Evolutionary conservation across 73 alveolate genomes (phyloP).

Genomic region (Paramecium tetraurelia): DNA sequence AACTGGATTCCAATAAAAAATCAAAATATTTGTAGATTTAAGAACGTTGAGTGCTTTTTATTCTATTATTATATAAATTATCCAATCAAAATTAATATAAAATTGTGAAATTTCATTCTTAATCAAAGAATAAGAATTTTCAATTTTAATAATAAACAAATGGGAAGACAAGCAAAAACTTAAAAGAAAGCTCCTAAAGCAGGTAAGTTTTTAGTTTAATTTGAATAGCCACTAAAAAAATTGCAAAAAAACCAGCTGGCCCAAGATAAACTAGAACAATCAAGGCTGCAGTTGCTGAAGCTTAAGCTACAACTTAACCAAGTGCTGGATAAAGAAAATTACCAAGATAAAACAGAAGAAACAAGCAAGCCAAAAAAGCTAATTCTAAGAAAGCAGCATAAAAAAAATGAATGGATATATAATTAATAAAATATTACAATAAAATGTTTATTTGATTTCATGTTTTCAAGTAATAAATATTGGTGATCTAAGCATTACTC

Average conservation of each 20-base stretch:
- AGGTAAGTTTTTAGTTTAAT: background rate
- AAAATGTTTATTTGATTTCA: background rate
- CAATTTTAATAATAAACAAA: background rate
- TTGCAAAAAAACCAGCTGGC: background rate
- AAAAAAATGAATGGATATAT: background rate
- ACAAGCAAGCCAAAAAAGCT: background rate
- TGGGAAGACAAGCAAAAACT: background rate
- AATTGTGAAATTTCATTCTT: background rate
- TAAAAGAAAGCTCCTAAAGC: background rate
- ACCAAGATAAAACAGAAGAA: slow-evolving; percentile 41
- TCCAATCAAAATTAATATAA: background rate
- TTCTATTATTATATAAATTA: background rate
- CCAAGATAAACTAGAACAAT: slow-evolving; percentile 47
- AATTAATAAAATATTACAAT: background rate
- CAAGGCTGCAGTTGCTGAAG: slow-evolving; percentile 26
- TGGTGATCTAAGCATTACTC: background rate
- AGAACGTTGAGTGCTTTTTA: background rate
- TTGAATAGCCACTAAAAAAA: background rate
- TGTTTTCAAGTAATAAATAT: background rate
- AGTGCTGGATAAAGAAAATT: slow-evolving; percentile 47
- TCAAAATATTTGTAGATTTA: background rate
- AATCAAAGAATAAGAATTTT: background rate
- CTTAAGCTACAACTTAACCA: slow-evolving; percentile 18
- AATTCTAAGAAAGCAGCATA: background rate
- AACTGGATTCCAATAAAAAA: background rate